Conservation (phyloP, 2,329 filamentous ascomycete genomes). For the Botrytis fragariae region DNA sequence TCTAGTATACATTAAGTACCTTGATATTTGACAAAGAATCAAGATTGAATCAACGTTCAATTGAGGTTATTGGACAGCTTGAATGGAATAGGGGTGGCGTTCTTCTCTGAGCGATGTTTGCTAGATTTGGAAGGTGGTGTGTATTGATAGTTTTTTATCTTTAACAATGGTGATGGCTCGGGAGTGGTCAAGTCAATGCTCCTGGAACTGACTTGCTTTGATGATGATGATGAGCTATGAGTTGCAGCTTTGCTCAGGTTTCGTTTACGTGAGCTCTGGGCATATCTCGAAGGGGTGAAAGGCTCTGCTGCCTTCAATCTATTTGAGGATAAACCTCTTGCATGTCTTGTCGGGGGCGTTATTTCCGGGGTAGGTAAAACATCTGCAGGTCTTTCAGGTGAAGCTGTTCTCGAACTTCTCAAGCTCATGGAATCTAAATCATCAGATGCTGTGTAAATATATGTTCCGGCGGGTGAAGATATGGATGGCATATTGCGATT, state of each 20-base stretch:
- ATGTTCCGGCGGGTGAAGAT: not conserved
- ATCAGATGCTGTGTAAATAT: not conserved
- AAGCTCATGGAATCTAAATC: not conserved
- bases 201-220: not conserved
- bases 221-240: no score
- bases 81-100: not conserved
- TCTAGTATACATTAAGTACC: not conserved
- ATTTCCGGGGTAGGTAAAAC: not conserved
- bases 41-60: not conserved
- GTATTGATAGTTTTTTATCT: not conserved
- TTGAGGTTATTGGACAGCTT: not conserved
- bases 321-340: not conserved
- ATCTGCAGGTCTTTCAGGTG: not conserved
- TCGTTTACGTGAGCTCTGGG: not conserved
- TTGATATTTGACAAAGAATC: not conserved
- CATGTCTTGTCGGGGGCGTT: not conserved
- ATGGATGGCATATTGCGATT: not conserved
- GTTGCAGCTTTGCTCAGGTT: not conserved
- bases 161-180: not conserved
- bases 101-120: not conserved
- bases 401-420: conserved; percentile 9
- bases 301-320: not conserved
- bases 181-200: conserved; percentile 9
- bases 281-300: not conserved
- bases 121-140: not conserved